These are phyloP conservation scores for Cordyceps pruinosa DNA, from an alignment of 2,329 filamentous ascomycete genomes.

Conservation along the genomic window DNA sequence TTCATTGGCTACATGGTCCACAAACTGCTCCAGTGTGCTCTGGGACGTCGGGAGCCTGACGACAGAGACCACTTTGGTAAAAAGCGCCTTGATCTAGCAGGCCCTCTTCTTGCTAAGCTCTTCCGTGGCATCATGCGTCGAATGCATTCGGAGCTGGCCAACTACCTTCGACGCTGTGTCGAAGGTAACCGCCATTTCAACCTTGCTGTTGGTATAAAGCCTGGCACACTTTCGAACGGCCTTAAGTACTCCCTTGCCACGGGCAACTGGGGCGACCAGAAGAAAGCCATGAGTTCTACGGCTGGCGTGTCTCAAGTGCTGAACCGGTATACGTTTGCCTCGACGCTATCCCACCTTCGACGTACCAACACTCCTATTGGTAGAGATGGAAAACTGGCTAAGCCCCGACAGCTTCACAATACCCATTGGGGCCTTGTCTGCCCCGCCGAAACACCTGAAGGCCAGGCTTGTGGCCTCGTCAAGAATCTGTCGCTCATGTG, in stretches of 20 bases:
- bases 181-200: conserved; percentile 87
- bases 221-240: conserved; percentile 83
- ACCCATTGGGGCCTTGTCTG: conserved; percentile 98
- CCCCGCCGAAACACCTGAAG: conserved; percentile 94
- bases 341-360: conserved; percentile 91
- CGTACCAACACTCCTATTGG: conserved; percentile 97
- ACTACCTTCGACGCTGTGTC: conserved; percentile 86
- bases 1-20: conserved; percentile 99
- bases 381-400: conserved; percentile 95
- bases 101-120: conserved; percentile 88
- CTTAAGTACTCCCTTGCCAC: conserved; percentile 95
- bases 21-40: conserved; percentile 83
- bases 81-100: conserved; percentile 93
- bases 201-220: conserved; percentile 83
- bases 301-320: conserved; percentile 97
- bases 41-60: conserved; percentile 88
- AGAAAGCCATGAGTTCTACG: conserved; percentile 91
- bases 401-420: conserved; percentile 95
- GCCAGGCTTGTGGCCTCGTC: conserved; percentile 94
- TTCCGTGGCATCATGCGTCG: conserved; percentile 90
- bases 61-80: conserved; percentile 99
- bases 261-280: conserved; percentile 99
- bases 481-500: conserved; percentile 98
- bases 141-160: conserved; percentile 83
- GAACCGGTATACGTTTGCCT: conserved; percentile 95